Percentiles rank a stretch among this genome's conserved stretches.
Conservation (phyloP, 331 rosid species). For the Pyrus hybrid region DNA sequence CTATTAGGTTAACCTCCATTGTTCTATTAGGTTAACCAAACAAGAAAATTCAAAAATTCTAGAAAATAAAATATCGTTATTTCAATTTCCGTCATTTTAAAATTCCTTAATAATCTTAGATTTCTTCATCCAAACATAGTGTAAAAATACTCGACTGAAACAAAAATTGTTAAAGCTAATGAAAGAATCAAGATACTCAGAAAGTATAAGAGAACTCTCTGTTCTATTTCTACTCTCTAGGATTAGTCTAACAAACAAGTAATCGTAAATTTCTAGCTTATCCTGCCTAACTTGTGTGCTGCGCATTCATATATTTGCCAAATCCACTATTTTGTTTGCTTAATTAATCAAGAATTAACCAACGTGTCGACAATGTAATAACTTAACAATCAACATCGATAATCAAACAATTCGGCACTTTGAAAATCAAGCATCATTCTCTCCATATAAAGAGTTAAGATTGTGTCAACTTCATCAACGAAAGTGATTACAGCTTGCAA, state of each 20-base stretch:
- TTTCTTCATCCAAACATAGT: no score
- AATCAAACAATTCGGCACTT: background rate
- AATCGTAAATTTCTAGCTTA: background rate
- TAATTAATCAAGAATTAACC: background rate
- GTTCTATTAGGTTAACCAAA: no score
- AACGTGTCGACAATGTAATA: background rate
- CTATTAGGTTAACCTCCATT: no score
- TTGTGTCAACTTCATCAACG: background rate
- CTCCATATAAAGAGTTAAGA: background rate
- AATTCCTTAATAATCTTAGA: no score
- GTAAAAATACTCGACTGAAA: no score
- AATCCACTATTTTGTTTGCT: background rate
- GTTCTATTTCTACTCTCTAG: background rate
- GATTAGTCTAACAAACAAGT: background rate
- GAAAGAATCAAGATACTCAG: no score
- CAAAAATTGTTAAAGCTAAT: no score
- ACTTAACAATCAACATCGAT: background rate
- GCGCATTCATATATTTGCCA: background rate
- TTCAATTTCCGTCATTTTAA: no score
- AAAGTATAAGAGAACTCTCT: no score
- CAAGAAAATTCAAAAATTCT: no score
- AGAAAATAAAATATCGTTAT: no score
- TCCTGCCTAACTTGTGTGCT: background rate
- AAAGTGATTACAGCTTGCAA: constrained; percentile 33
- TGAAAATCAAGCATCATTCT: constrained; percentile 13